Conservation (phyloP, 805 yeast genomes). For the Nakazawaea wickerhamii region DNA sequence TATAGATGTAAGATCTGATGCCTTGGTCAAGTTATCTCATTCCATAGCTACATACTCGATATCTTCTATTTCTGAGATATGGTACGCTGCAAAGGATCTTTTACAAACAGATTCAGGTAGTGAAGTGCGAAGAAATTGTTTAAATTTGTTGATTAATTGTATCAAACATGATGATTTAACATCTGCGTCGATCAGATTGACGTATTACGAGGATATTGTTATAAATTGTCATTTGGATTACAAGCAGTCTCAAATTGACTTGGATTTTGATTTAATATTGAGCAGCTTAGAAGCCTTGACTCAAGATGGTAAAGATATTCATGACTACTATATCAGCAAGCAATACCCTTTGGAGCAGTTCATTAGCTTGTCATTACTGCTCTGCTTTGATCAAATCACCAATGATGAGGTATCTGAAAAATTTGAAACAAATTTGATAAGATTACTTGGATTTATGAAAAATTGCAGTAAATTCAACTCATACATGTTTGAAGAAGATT, state of each 20-base stretch:
- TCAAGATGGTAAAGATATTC: constrained; percentile 29
- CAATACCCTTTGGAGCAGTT: not conserved
- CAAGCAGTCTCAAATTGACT: constrained; percentile 42
- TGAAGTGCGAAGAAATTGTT: constrained; percentile 40
- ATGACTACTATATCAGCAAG: constrained; percentile 14
- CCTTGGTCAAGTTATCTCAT: constrained; percentile 45
- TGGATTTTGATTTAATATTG: constrained; percentile 32
- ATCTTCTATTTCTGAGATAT: constrained; percentile 62
- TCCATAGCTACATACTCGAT: constrained; percentile 47
- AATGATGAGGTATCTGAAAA: not conserved
- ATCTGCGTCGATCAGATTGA: constrained; percentile 41
- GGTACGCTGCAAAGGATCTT: constrained; percentile 63
- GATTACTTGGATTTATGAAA: not conserved
- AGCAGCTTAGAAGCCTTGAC: constrained; percentile 43
- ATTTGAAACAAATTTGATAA: not conserved
- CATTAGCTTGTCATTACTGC: not conserved
- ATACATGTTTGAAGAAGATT: not conserved
- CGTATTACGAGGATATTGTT: constrained; percentile 57
- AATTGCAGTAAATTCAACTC: constrained; percentile 1
- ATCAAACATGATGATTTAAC: constrained; percentile 45
- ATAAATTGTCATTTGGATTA: constrained; percentile 38
- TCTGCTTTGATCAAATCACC: not conserved
- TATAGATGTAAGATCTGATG: constrained; percentile 33
- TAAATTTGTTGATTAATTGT: constrained; percentile 51
- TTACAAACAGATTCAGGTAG: constrained; percentile 29